A percentile compares a stretch with the other conserved stretches of the same genome.
phyloP scores from a whole-genome alignment of 768 basidiomycete species.

The Russula sp. region DNA sequence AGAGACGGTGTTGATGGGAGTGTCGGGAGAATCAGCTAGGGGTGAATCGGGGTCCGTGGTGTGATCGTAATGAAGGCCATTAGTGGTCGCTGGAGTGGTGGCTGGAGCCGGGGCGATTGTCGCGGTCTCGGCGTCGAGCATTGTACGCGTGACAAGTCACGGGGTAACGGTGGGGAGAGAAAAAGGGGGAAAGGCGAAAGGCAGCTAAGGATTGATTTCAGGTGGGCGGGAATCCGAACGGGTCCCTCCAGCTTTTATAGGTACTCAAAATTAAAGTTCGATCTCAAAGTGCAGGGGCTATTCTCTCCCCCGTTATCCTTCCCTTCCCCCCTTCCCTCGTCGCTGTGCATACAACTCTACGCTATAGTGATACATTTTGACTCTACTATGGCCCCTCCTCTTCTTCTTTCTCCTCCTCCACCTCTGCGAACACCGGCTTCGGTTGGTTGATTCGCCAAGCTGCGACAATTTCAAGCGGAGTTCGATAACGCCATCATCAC shows the following conservation, averaged over 20 bases:
- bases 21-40: slow-evolving; percentile 49
- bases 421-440: slow-evolving; percentile 73
- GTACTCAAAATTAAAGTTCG: slow-evolving; percentile 76
- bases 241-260: slow-evolving; percentile 73
- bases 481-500: slow-evolving; percentile 31
- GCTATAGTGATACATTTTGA: slow-evolving; percentile 8
- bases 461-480: slow-evolving; percentile 40
- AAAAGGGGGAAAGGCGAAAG: slow-evolving; percentile 31
- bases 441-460: slow-evolving; percentile 87
- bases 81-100: slow-evolving; percentile 28
- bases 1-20: slow-evolving; percentile 48
- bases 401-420: slow-evolving; percentile 49
- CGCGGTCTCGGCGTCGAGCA: slow-evolving; percentile 47
- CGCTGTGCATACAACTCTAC: slow-evolving; percentile 19
- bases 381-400: slow-evolving; percentile 29
- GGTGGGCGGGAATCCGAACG: slow-evolving; percentile 59
- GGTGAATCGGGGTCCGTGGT: slow-evolving; percentile 19
- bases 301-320: slow-evolving; percentile 32
- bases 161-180: slow-evolving; percentile 31
- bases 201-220: slow-evolving; percentile 56
- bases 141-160: slow-evolving; percentile 74
- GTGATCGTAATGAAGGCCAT: slow-evolving; percentile 22
- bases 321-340: slow-evolving; percentile 14
- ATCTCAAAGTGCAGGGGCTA: slow-evolving; percentile 75
- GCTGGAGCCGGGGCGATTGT: slow-evolving; percentile 16